Percentiles rank a stretch among this genome's conserved stretches.
These are phyloP conservation scores for Colletotrichum higginsianum DNA, from an alignment of 2,329 filamentous ascomycete species.

Conservation along the genomic window DNA sequence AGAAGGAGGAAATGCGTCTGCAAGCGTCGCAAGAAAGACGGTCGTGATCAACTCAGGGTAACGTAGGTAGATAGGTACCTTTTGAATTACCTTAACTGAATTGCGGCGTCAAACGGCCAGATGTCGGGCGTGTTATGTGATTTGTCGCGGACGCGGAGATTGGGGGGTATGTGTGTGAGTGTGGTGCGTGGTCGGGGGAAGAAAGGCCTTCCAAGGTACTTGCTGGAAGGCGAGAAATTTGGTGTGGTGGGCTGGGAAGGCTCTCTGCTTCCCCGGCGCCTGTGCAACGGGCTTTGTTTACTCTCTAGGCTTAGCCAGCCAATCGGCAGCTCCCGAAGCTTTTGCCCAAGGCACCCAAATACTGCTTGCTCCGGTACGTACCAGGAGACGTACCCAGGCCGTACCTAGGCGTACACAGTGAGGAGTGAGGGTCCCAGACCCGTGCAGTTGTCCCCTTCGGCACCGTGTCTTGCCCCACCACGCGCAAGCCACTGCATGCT, in stretches of 20 bases:
- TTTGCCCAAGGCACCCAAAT: too few species aligned
- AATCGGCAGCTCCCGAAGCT: slow-evolving; percentile 37
- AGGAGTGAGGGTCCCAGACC: too few species aligned
- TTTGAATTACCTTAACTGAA: neutral
- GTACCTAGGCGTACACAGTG: too few species aligned
- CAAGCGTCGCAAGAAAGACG: neutral
- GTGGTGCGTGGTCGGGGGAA: neutral
- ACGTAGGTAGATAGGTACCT: too few species aligned
- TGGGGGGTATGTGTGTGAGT: neutral
- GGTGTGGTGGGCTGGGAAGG: slow-evolving; percentile 24
- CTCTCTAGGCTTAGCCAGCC: slow-evolving; percentile 6
- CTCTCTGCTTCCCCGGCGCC: neutral
- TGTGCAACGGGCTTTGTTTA: slow-evolving; percentile 39
- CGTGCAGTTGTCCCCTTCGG: neutral
- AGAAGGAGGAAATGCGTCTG: too few species aligned
- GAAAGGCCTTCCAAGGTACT: slow-evolving; percentile 30
- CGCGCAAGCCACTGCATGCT: neutral
- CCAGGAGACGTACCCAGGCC: too few species aligned
- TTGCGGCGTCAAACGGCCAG: neutral
- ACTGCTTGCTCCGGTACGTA: too few species aligned
- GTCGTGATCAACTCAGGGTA: too few species aligned
- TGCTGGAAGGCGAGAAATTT: slow-evolving; percentile 15
- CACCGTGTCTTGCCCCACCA: slow-evolving; percentile 4
- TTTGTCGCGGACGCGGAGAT: slow-evolving; percentile 12
- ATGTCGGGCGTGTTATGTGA: slow-evolving; percentile 6